Percentiles rank a stretch among this genome's conserved stretches.
Evolutionary conservation across 176 grass and related monocot species (phyloP).

Genomic region (Paspalum notatum): DNA sequence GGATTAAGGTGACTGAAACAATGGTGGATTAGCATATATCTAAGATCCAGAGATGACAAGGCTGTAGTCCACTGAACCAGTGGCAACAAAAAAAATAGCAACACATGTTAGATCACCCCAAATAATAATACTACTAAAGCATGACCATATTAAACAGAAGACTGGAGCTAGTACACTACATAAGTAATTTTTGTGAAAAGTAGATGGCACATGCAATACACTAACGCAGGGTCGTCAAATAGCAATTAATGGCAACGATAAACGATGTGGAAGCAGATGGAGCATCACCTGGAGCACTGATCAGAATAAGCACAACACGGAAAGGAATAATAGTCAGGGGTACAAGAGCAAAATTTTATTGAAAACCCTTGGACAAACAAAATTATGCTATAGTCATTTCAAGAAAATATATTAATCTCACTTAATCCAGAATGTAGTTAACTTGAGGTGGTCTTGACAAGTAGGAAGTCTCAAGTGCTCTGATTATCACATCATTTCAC

Average conservation of each 20-base stretch:
- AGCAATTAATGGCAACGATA: neutral
- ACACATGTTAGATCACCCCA: conserved; percentile 17
- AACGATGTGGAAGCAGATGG: neutral
- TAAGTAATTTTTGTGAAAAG: conserved; percentile 27
- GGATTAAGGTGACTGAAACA: conserved; percentile 23
- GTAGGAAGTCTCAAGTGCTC: neutral
- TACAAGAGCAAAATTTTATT: neutral
- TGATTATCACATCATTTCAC: neutral
- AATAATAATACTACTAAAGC: conserved; percentile 1
- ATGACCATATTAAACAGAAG: conserved; percentile 20
- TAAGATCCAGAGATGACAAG: conserved; percentile 1
- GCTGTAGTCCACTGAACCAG: conserved; percentile 33
- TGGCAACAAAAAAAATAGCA: conserved; percentile 17
- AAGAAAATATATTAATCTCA: neutral
- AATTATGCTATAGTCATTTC: neutral
- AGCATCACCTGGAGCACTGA: conserved; percentile 33
- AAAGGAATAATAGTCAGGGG: neutral
- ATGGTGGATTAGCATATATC: neutral
- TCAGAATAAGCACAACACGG: conserved; percentile 24
- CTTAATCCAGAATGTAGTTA: neutral
- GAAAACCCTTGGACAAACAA: neutral
- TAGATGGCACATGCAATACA: conserved; percentile 42
- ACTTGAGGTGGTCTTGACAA: neutral
- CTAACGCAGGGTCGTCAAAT: conserved; percentile 11
- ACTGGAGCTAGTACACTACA: conserved; percentile 13